A percentile compares a stretch with the other conserved stretches of the same genome.
These are phyloP conservation scores for Puccinia brachypodii DNA, from an alignment of 1,284 basidiomycete genomes.

Conservation along the genomic window DNA sequence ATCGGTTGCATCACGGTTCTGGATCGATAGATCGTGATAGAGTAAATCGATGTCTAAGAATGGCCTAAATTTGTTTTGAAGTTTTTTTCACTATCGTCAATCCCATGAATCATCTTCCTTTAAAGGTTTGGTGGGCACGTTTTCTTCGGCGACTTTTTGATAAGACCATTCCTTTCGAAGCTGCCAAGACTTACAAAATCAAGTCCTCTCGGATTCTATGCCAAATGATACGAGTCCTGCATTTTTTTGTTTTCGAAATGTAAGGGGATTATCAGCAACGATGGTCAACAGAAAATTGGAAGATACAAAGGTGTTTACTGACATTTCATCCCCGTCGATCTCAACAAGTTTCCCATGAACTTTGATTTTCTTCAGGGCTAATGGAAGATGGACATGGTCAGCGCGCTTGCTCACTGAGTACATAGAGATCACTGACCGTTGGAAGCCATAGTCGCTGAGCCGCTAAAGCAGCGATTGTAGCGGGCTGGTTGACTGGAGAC, in stretches of 20 bases:
- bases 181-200: conserved; percentile 8
- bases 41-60: conserved; percentile 57
- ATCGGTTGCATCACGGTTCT: conserved; percentile 65
- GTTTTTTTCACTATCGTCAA: not conserved
- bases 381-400: not conserved
- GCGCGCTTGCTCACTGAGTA: too few relatives aligned
- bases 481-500: not conserved
- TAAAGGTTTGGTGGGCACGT: not conserved
- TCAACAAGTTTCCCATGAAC: conserved; percentile 56
- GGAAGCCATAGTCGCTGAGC: not conserved
- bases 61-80: conserved; percentile 54
- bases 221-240: conserved; percentile 43
- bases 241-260: not conserved
- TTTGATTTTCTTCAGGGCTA: conserved; percentile 54
- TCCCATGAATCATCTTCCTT: not conserved
- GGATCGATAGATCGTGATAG: conserved; percentile 55
- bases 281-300: not conserved
- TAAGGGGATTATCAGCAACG: not conserved
- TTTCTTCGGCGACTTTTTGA: not conserved
- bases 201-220: conserved; percentile 41
- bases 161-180: not conserved
- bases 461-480: not conserved
- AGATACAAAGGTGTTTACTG: conserved; percentile 26
- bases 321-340: conserved; percentile 58
- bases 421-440: not conserved